Conservation (phyloP, 345 rosid species). For the Acer saccharum region DNA sequence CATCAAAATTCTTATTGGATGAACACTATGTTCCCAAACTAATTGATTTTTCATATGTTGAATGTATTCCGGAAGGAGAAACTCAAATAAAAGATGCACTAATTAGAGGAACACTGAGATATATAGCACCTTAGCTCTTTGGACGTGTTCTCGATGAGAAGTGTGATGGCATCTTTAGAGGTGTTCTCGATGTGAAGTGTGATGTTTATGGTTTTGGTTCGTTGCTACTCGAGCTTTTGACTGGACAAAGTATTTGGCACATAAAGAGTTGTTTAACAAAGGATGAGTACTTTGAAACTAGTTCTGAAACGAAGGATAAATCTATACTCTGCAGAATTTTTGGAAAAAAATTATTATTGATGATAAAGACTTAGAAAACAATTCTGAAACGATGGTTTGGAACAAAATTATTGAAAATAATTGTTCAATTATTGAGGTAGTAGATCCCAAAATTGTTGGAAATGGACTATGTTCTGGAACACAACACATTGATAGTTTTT, state of each 20-base stretch:
- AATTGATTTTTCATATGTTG: neutral
- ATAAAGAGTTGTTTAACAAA: neutral
- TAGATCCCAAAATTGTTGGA: constrained; percentile 12
- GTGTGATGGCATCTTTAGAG: too few relatives aligned
- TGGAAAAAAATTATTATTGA: too few relatives aligned
- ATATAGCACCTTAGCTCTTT: neutral
- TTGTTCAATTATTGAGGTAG: neutral
- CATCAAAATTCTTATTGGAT: constrained; percentile 5
- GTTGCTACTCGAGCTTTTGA: neutral
- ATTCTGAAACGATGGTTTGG: too few relatives aligned
- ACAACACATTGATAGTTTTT: neutral
- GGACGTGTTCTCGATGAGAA: too few relatives aligned
- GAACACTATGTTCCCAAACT: constrained; percentile 17
- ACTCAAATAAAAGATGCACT: neutral
- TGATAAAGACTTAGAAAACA: too few relatives aligned
- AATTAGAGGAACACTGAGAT: neutral
- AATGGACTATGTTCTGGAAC: neutral
- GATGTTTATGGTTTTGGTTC: constrained; percentile 21
- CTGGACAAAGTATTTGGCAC: neutral
- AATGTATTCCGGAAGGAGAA: constrained; percentile 28
- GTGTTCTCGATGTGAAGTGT: constrained; percentile 22
- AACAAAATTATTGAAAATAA: too few relatives aligned
- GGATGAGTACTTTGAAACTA: too few relatives aligned
- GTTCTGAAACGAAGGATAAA: too few relatives aligned
- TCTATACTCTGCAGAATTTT: too few relatives aligned